Base-by-base conservation (phyloP, 2,329 filamentous ascomycete species). In the Periconia digitata region DNA sequence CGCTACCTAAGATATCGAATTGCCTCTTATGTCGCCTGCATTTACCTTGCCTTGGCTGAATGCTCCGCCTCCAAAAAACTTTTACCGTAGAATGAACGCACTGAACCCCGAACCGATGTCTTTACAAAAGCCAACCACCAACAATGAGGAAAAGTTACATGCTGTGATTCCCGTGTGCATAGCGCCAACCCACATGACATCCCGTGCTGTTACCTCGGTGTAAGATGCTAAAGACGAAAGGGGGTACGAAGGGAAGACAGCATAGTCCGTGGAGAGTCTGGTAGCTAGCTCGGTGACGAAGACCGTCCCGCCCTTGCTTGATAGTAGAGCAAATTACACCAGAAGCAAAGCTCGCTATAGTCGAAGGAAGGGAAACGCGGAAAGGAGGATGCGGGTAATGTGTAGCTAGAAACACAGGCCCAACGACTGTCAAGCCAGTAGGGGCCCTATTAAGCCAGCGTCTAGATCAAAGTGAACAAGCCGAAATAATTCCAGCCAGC, bases 401-500 rank as follows among this genome's bases (percentile, higher is more conserved):
- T 12, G 34, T 21, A 24, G 40, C 35, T 40, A 43, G 27, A 46
- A 50, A 46, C 46, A 49, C 49, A 41, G 20, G 37, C 40, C 35
- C 52, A 42, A 36, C 42, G 34, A 54, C 50, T 49, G 43, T 46
- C 45, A 48, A 58, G 51, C 54, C 50, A 58, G 52, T 53, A 55
- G 54, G 55, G 54, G 52, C 51, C 56, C 55, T 49, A 45, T 61
- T 55, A 63, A 63, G 58, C 56, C 59, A 55, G 58, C 60, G 62
- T 68, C 61, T 60, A 64, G 58, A 64, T 64, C 54, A 58, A 54
- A 56, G 49, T 46, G 53, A 53, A 60, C 54, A 55, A 58, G 50
- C 54, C 55, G 53, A 54, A 55, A 58, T 43, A 43, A 52, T 50
- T 51, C 44, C 55, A 55, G 55, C 54, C 53, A 58, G 55, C 50